Evolutionary conservation across 164 flowering plant species (phyloP).

Genomic region (Echeveria elegans): DNA sequence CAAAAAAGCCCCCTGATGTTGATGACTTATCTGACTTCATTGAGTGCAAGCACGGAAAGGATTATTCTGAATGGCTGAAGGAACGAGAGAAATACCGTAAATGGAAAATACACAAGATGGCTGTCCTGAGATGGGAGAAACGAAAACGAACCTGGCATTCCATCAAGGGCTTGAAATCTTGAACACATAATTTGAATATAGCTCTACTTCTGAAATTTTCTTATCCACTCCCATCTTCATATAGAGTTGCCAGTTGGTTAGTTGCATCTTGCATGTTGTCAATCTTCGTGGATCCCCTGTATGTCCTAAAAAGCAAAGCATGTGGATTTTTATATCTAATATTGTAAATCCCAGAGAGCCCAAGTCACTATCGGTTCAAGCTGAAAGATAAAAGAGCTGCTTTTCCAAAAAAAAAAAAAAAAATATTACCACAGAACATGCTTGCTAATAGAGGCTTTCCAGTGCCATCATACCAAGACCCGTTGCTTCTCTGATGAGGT

Average conservation of each 20-base stretch:
- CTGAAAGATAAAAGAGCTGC: too few species aligned
- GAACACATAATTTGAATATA: neutral
- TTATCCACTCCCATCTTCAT: neutral
- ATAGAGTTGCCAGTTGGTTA: neutral
- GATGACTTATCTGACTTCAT: slow-evolving; percentile 65
- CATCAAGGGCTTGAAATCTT: slow-evolving; percentile 11
- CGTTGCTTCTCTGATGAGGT: too few species aligned
- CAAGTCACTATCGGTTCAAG: too few species aligned
- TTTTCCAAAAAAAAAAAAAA: too few species aligned
- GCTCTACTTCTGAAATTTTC: neutral
- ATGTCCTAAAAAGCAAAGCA: neutral
- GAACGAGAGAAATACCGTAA: slow-evolving; percentile 26
- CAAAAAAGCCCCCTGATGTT: slow-evolving; percentile 20
- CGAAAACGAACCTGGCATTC: slow-evolving; percentile 19
- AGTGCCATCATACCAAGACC: too few species aligned
- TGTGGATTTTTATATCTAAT: too few species aligned
- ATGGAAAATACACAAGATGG: slow-evolving; percentile 29
- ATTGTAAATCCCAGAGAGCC: neutral
- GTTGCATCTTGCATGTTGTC: too few species aligned
- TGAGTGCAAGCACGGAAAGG: slow-evolving; percentile 57
- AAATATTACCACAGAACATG: too few species aligned
- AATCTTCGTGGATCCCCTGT: neutral
- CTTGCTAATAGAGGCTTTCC: too few species aligned
- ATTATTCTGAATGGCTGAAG: slow-evolving; percentile 59
- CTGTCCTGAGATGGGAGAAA: slow-evolving; percentile 21